These are phyloP conservation scores for Aspergillus costaricaensis DNA, from an alignment of 2,329 filamentous ascomycete species.

Conservation along the genomic window DNA sequence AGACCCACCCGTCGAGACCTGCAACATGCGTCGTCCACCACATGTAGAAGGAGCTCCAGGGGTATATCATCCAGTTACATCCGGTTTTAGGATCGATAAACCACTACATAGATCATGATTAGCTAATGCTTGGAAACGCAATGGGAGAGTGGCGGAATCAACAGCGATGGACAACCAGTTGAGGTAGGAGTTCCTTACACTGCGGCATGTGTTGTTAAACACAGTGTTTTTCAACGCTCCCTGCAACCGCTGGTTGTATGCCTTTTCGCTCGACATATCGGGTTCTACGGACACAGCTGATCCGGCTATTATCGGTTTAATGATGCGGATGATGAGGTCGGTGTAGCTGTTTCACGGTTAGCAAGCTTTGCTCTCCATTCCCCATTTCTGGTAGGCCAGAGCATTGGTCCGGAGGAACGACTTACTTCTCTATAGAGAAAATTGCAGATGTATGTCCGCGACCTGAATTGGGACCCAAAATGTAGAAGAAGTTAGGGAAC, in stretches of 20 bases:
- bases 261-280: constrained; percentile 13
- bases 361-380: neutral
- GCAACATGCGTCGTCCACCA: constrained; percentile 12
- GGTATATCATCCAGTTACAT: constrained; percentile 22
- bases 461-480: constrained; percentile 22
- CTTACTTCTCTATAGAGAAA: constrained; percentile 19
- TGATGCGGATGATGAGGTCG: constrained; percentile 14
- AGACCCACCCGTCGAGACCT: constrained; percentile 2
- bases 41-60: constrained; percentile 22
- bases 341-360: constrained; percentile 10
- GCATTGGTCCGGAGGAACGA: too few relatives aligned
- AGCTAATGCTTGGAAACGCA: neutral
- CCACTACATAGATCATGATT: constrained; percentile 7
- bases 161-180: too few relatives aligned
- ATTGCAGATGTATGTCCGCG: constrained; percentile 19
- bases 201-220: constrained; percentile 13
- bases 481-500: constrained; percentile 28
- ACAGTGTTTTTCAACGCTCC: constrained; percentile 14
- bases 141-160: too few relatives aligned
- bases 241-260: constrained; percentile 12
- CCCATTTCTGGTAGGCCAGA: too few relatives aligned
- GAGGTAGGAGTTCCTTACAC: constrained; percentile 9
- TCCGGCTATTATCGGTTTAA: constrained; percentile 14
- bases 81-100: constrained; percentile 19
- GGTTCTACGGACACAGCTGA: constrained; percentile 16